These are phyloP conservation scores for Lentinula sp. DNA, from an alignment of 768 basidiomycete genomes.

Conservation along the genomic window DNA sequence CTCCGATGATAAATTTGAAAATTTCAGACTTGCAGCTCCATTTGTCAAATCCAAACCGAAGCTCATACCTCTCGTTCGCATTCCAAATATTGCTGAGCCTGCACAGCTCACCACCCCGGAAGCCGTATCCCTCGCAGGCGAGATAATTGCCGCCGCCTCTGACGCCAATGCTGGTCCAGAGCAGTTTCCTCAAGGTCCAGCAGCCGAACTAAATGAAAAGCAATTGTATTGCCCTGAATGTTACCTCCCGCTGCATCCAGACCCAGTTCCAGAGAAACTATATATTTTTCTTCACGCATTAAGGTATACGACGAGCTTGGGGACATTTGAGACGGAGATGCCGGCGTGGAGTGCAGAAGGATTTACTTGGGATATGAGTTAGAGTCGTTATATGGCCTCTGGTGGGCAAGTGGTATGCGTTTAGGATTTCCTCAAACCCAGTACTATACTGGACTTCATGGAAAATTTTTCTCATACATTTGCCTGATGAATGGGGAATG, in stretches of 20 bases:
- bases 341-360: slow-evolving; percentile 84
- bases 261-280: slow-evolving; percentile 86
- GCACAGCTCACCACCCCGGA: slow-evolving; percentile 43
- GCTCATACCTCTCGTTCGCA: not conserved
- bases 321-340: slow-evolving; percentile 80
- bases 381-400: not conserved
- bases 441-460: no score
- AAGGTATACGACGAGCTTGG: slow-evolving; percentile 76
- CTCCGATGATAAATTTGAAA: not conserved
- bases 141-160: slow-evolving; percentile 13
- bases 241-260: slow-evolving; percentile 87
- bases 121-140: slow-evolving; percentile 35
- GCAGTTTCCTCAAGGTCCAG: slow-evolving; percentile 31
- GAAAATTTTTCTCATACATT: no score
- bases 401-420: no score
- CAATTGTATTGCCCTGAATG: slow-evolving; percentile 82
- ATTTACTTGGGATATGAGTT: slow-evolving; percentile 30
- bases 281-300: slow-evolving; percentile 96
- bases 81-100: not conserved
- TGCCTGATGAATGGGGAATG: no score
- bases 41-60: not conserved
- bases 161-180: slow-evolving; percentile 2
- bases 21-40: no score
- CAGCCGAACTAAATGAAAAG: slow-evolving; percentile 29
- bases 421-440: no score